These are phyloP conservation scores for Avena insularis DNA, from an alignment of 176 grass and related monocot genomes.

Conservation along the genomic window DNA sequence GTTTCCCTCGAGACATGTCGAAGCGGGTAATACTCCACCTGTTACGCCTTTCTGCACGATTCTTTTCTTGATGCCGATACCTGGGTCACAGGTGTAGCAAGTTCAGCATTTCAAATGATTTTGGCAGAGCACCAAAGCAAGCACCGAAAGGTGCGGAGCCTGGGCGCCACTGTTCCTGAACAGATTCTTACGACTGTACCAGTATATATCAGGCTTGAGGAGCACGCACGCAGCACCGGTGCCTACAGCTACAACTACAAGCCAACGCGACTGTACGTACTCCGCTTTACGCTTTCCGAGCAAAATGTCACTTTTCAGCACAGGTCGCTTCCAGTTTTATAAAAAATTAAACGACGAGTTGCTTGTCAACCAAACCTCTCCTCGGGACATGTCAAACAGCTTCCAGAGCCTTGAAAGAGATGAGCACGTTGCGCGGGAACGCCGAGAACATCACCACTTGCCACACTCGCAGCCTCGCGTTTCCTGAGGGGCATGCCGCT, in stretches of 20 bases:
- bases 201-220: conserved; percentile 18
- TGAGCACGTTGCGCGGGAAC: background rate
- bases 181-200: background rate
- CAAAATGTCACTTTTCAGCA: background rate
- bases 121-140: conserved; percentile 44
- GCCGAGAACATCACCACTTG: background rate
- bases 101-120: conserved; percentile 27
- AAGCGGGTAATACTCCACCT: background rate
- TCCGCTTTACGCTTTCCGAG: background rate
- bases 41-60: conserved; percentile 5
- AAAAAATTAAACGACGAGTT: background rate
- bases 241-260: background rate
- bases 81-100: background rate
- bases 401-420: background rate
- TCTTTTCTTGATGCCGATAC: conserved; percentile 27
- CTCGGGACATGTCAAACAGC: conserved; percentile 20
- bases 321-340: background rate
- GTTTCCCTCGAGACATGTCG: conserved; percentile 9
- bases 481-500: conserved; percentile 19
- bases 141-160: conserved; percentile 7
- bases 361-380: conserved; percentile 26
- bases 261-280: background rate
- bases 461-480: background rate
- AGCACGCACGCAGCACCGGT: background rate
- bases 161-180: conserved; percentile 32